Base-by-base conservation (phyloP, 805 yeast genomes). In the Nakazawaea sp. region DNA sequence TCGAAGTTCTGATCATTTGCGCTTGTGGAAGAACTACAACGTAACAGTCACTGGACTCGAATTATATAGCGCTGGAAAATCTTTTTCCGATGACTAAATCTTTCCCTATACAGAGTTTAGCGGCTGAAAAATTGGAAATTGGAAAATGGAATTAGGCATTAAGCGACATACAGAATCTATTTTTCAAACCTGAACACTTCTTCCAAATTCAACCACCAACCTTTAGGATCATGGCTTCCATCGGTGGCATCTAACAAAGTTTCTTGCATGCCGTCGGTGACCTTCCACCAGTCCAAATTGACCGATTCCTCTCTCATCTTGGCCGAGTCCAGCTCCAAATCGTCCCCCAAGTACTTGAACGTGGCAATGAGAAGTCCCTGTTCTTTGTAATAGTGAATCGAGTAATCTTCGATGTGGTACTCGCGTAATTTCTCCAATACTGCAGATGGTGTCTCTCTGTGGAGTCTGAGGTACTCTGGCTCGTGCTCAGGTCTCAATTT, bases 321-420 rank as follows among this genome's bases (percentile, higher is more conserved):
- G 35, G 55, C 59, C 1, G 55, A 40, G 38, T 63, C 69, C 25
- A 43, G 43, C 18, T 46, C 63, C 61, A 63, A 59, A 39, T 63
- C 50, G 31, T 59, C 57, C 8, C 69, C 69, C 8, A 58, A 48
- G 41, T 63, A 63, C 41, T 61, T 61, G 50, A 62, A 52, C 32
- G 41, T 54, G 27, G 66, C 66, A 36, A 63, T 61, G 15, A 64
- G 43, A 13, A 64, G 34, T 4, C 30, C 26, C 35, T 55, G 52
- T 19, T 44, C 40, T 7, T 62, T 59, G 27, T 55, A 36, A 38
- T 61, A 62, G 41, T 58, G 57, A 38, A 64, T 62, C 1, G 68
- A 62, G 47, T 63, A 64, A 47, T 63, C 68, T 43, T 60, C 66
- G 35, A 64, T 59, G 39, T 61, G 62, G 41, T 59, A 59, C 31